Percentiles rank a stretch among this genome's conserved stretches.
Evolutionary conservation across 2,329 filamentous ascomycete species (phyloP).

Genomic region (Colletotrichum tropicale): DNA sequence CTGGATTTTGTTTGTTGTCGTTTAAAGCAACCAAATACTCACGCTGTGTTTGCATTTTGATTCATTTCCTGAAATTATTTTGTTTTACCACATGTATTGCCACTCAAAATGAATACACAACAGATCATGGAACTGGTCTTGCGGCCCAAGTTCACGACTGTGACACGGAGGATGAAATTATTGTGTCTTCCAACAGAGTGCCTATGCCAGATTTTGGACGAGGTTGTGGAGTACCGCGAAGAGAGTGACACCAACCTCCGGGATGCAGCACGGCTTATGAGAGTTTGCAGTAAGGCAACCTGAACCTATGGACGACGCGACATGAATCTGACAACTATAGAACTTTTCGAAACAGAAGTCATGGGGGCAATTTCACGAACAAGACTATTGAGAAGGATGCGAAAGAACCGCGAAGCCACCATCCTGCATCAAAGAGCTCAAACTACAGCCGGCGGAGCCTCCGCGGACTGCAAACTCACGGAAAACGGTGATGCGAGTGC

Average conservation of each 20-base stretch:
- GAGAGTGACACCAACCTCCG: not conserved
- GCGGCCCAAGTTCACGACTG: not conserved
- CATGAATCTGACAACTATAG: not conserved
- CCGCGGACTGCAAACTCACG: not conserved
- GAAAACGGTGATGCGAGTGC: not conserved
- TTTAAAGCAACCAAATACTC: not conserved
- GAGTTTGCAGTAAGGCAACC: not conserved
- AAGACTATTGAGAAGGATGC: not conserved
- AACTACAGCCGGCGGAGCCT: not conserved
- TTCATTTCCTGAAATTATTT: rapidly evolving
- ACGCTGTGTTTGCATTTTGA: not conserved
- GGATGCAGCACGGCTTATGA: not conserved
- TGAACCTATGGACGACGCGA: not conserved
- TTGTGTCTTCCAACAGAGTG: not conserved
- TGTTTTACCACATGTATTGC: not conserved
- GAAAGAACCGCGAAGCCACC: not conserved
- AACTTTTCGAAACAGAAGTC: not conserved
- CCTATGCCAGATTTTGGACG: not conserved
- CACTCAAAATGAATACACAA: not conserved
- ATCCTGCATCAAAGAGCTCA: not conserved
- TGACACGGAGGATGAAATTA: not conserved
- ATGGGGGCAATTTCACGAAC: not conserved
- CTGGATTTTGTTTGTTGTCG: not conserved
- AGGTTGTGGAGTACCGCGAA: not conserved
- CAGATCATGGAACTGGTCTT: no score